Conservation (phyloP, 129 eudicot genomes). For the Flaveria robusta region DNA sequence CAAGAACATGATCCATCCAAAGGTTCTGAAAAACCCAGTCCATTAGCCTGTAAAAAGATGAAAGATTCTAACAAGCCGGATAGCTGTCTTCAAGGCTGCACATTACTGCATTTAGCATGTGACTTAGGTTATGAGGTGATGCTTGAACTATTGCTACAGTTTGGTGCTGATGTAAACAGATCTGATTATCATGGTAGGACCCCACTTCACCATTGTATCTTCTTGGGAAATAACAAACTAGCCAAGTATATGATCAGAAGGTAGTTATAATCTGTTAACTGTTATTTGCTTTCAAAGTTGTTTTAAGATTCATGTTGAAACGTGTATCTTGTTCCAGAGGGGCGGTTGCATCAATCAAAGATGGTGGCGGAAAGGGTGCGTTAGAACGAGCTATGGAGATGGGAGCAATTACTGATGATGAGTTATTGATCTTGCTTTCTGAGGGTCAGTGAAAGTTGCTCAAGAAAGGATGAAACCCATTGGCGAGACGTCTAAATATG, state of each 20-base stretch:
- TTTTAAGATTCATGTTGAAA: neutral
- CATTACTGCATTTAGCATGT: constrained; percentile 83
- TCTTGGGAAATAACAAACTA: constrained; percentile 56
- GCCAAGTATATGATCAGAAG: constrained; percentile 91
- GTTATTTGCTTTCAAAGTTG: neutral
- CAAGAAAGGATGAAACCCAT: neutral
- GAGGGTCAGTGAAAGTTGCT: constrained; percentile 48
- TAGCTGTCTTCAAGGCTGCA: constrained; percentile 70
- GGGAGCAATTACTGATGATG: constrained; percentile 93
- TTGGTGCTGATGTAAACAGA: constrained; percentile 82
- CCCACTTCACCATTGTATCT: constrained; percentile 86
- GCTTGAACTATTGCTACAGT: constrained; percentile 87
- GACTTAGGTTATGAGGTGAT: constrained; percentile 59
- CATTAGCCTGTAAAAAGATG: constrained; percentile 46
- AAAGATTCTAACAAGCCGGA: constrained; percentile 51
- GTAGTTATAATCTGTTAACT: constrained; percentile 37
- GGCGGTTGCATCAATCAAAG: constrained; percentile 68
- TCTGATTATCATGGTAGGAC: constrained; percentile 84
- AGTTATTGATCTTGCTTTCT: constrained; percentile 78
- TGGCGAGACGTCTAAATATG: neutral
- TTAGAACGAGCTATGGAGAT: constrained; percentile 96
- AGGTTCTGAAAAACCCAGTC: constrained; percentile 40
- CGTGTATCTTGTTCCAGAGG: constrained; percentile 56
- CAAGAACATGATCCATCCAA: constrained; percentile 34
- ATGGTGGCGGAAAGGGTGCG: constrained; percentile 72